Percentiles rank a stretch among this genome's conserved stretches.
These are phyloP conservation scores for Bonia amplexicaulis DNA, from an alignment of 176 grass and related monocot genomes.

Conservation along the genomic window DNA sequence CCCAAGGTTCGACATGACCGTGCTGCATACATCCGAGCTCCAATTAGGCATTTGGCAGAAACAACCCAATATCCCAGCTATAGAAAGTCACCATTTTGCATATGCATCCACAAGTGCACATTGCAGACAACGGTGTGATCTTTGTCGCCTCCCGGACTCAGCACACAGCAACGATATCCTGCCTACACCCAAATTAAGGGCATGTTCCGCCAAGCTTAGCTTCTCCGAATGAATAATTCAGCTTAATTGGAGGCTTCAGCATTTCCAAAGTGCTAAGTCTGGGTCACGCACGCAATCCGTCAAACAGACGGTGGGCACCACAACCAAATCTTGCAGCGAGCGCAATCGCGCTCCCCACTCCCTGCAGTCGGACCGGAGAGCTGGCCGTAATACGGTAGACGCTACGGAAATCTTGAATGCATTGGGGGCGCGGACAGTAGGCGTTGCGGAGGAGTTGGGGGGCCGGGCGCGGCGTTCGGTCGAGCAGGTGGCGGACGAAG, in stretches of 20 bases:
- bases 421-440: constrained; percentile 21
- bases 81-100: constrained; percentile 57
- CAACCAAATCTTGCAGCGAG: too few relatives aligned
- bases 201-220: constrained; percentile 27
- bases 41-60: constrained; percentile 28
- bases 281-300: too few relatives aligned
- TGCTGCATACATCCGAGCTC: not conserved
- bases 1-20: constrained; percentile 46
- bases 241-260: too few relatives aligned
- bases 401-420: not conserved
- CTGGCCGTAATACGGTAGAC: not conserved
- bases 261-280: not conserved
- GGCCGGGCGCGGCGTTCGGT: constrained; percentile 27
- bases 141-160: too few relatives aligned
- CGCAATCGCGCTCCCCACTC: constrained; percentile 26
- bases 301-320: too few relatives aligned
- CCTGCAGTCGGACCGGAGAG: constrained; percentile 10
- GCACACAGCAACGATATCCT: too few relatives aligned
- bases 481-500: constrained; percentile 45
- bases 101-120: not conserved
- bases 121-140: too few relatives aligned
- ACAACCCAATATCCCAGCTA: constrained; percentile 31
- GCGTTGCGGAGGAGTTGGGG: constrained; percentile 49
- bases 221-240: too few relatives aligned
- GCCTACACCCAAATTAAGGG: too few relatives aligned